Base-by-base conservation (phyloP, 1,284 basidiomycete genomes). In the Xerocomus nothofagi region DNA sequence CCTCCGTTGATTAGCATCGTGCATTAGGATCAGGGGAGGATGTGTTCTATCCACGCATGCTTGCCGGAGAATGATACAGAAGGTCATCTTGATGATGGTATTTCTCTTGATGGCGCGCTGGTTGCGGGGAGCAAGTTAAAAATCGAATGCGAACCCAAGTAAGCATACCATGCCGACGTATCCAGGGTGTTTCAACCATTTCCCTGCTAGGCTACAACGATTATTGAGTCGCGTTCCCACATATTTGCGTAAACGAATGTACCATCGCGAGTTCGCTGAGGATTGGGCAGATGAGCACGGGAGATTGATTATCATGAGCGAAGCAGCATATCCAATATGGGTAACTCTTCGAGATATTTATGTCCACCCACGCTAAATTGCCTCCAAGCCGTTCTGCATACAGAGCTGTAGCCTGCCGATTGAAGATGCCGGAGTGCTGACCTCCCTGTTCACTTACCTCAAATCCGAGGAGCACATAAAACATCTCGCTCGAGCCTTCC, bases 281-380 rank as follows among this genome's bases (percentile, higher is more conserved):
- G 63, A 70, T n/a, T 71, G 66, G 75, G 65, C 58, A 24, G 74
- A 74, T 38, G 54, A 65, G 32, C 48, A 69, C 30, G 60, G 62
- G 21, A 70, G 71, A 36, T 52, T 80, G 37, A 64, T 77, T 30
- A 55, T 79, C 32, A 64, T 80, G 39, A 71, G 78, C 44, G 77
- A 79, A 47, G 69, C 78, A 4, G 76, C 75, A 12, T 78, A 76
- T 59, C 73, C 77, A 2, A 71, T 73, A 58, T 70, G 66, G 49
- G 71, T 69, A 51, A 51, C 46, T 8, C 5, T 33, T 29, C 23
- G 9, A 1, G n/a, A 14, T 3, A 21, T 8, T 33, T 0, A 23
- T 24, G n/a, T 15, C 3, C 3, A 17, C 18, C 18, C 20, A 17
- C 12, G 6, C 47, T 66, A 3, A 66, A 30, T 17, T 18, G 9